Base-by-base conservation (phyloP, 805 yeast genomes). In the Saccharomycopsis malanga region DNA sequence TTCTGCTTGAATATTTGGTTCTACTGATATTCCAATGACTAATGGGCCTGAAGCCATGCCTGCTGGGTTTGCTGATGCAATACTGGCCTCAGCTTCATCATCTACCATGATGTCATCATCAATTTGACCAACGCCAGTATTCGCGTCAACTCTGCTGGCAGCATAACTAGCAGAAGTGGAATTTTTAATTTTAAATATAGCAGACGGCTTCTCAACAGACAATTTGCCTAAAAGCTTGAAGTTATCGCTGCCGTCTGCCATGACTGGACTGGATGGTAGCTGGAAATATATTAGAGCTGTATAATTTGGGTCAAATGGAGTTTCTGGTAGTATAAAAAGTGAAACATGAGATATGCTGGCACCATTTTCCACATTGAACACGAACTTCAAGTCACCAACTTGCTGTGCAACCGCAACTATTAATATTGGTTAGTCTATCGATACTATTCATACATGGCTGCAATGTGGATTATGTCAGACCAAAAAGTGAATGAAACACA, bases 271-370 rank as follows among this genome's bases (percentile, higher is more conserved):
- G 7, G 72, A 69, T 12, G 89, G 88, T 44, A 89, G 66, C 61
- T 91, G 96, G 64, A 87, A 91, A 63, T 83, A 93, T 2, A 93
- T 86, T 36, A 91, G 72, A 0, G 97, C 98, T 1, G 91, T 79
- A 56, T 71, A 83, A 40, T 74, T 74, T 1, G 77, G 74, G 46
- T 89, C 96, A 44, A 77, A 68, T 34, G 76, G 79, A 3, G 84
- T 76, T 53, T 87, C 86, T 0, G 99, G 98, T 1, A 93, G 71
- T 42, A 89, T 66, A 61, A 93, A 93, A 3, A 93, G 69, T 0
- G 95, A 84, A 34, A 93, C 71, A 61, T 87, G 95, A 39, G 88
- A 83, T 37, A 83, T 72, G 39, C 72, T 73, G 5, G 82, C 68
- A 0, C 87, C 85, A 55, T 79, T 77, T 44, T 73, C 72, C 23